Evolutionary conservation across 192 early-diverging fungal species (phyloP), one percentile per base, ranked within the genome.

Genomic region (Coemansia sp.): DNA sequence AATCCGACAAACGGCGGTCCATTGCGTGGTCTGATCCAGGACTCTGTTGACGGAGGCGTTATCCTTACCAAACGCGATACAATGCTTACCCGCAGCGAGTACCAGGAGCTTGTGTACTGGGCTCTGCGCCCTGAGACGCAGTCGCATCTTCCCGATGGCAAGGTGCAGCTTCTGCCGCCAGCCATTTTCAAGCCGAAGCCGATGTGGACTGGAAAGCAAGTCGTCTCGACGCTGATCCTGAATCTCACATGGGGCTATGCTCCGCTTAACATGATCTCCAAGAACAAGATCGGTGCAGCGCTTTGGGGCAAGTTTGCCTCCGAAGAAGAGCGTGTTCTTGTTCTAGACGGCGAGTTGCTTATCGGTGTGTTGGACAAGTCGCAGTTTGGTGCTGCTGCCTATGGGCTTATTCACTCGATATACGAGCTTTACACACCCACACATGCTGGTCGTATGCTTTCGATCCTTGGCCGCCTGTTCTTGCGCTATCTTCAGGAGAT

Each of bases 161-260:
- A 83, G 71, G 86, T 99, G 30, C 69, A 92, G 40, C 91, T 87
- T n/a, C 68, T 96, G 25, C 90, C 91, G 46, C 97, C 98, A 34
- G 87, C 95, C 3, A 87, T 97, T 48, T 79, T 87, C 77, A 94
- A 93, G 82, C 98, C 98, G 5, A 70, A 66, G 28, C 87, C 86
- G 18, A 70, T 93, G 61, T 99, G 98, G 98, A 98, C 96, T 3
- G 98, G 98, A 45, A 99, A 99, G 84, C 96, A 99, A 81, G 87
- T 98, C 6, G 88, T 96, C 49, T 91, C 94, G 2, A 95, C 95
- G n/a, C 82, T 99, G 57, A 72, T 99, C 40, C 75, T 90, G 67
- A 99, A 99, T 81, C 83, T 99, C 73, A 94, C 93, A 2, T 85
- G 83, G 58, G 89, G 87, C 20, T 77, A 82, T 31, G 76, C 86